phyloP scores from a whole-genome alignment of 805 yeast genomes.

The Candida ficus region DNA sequence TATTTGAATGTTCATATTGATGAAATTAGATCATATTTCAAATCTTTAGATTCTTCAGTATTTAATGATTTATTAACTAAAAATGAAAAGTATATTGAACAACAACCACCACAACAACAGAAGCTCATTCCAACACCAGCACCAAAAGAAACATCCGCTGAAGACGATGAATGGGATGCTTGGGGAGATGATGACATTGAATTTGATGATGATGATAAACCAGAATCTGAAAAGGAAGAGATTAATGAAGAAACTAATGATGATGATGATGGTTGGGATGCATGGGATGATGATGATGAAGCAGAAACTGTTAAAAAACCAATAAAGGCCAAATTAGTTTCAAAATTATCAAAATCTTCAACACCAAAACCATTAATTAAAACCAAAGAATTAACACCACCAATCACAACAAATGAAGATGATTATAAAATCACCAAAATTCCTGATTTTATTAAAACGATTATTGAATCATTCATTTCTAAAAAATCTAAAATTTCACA shows the following conservation, averaged over 20 bases:
- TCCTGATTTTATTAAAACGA: slow-evolving; percentile 10
- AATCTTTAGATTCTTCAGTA: background rate
- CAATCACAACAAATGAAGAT: background rate
- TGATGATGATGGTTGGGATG: slow-evolving; percentile 21
- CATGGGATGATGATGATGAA: slow-evolving; percentile 20
- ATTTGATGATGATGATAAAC: slow-evolving; percentile 21
- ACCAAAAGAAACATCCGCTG: background rate
- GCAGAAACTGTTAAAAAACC: slow-evolving; percentile 1
- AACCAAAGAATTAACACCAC: background rate
- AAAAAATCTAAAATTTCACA: slow-evolving; percentile 8
- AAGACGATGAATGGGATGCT: slow-evolving; percentile 12
- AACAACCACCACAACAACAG: background rate
- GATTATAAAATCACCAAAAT: slow-evolving; percentile 7
- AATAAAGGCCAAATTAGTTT: slow-evolving; percentile 11
- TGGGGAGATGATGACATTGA: slow-evolving; percentile 15
- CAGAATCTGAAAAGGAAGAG: no score
- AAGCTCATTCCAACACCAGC: background rate
- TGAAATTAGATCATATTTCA: slow-evolving; percentile 11
- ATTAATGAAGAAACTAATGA: background rate
- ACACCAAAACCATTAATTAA: slow-evolving; percentile 9
- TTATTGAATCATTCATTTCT: slow-evolving; percentile 15
- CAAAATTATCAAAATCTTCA: slow-evolving; percentile 16
- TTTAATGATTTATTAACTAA: slow-evolving; percentile 1
- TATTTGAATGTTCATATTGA: slow-evolving; percentile 19
- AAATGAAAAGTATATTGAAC: background rate